Evolutionary conservation across 441 rosid species (phyloP).

Genomic region (Bruguiera hainesii): DNA sequence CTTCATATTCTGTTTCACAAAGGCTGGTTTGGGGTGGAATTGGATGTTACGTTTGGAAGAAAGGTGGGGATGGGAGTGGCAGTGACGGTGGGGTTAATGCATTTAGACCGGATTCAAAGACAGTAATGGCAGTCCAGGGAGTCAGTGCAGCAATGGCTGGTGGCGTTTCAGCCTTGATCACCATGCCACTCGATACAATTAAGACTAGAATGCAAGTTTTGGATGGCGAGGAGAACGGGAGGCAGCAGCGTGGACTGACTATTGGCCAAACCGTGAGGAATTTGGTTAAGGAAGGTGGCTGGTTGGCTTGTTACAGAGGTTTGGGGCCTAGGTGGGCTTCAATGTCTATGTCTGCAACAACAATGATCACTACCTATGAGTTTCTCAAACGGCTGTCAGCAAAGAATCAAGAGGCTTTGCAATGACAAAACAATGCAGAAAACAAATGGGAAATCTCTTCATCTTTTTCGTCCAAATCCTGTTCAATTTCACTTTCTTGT

Average conservation of each 20-base stretch:
- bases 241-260: constrained; percentile 43
- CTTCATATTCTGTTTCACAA: constrained; percentile 66
- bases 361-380: constrained; percentile 96
- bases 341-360: constrained; percentile 89
- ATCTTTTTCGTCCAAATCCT: neutral
- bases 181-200: constrained; percentile 87
- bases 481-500: neutral
- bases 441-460: neutral
- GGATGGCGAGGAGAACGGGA: constrained; percentile 63
- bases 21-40: constrained; percentile 56
- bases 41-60: constrained; percentile 34
- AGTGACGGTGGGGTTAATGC: constrained; percentile 16
- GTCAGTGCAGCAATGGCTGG: constrained; percentile 84
- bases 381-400: constrained; percentile 79
- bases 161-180: constrained; percentile 75
- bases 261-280: constrained; percentile 62
- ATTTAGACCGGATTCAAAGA: constrained; percentile 55
- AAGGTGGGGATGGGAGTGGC: constrained; percentile 17
- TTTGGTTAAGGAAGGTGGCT: constrained; percentile 82
- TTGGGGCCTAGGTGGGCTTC: constrained; percentile 90
- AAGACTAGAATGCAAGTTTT: constrained; percentile 84
- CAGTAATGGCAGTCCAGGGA: constrained; percentile 72
- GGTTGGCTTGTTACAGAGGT: constrained; percentile 84
- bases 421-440: constrained; percentile 12
- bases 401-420: constrained; percentile 50